Base-by-base conservation (phyloP, 306 rosid species). In the Corylus avellana region DNA sequence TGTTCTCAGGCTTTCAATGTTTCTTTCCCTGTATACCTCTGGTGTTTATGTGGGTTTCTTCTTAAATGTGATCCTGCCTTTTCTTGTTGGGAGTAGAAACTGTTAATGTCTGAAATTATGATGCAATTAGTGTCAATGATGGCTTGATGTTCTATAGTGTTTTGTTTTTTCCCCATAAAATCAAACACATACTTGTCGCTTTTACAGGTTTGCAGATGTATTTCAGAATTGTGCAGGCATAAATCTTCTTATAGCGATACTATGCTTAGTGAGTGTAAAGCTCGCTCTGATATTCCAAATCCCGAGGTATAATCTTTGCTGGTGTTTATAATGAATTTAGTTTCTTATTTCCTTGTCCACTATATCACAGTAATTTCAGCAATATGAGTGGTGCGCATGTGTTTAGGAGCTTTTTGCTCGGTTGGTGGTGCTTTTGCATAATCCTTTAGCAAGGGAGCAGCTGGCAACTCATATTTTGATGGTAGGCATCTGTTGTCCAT, bases 201-300 rank as follows among this genome's bases (percentile, higher is more conserved):
- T 78, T 81, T 86, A 78, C 91, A 94, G 98, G 97, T 94, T 73
- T 94, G 97, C 90, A 91, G 97, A 82, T 94, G 97, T 86, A 90
- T 94, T 87, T 91, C 98, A 7, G 98, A 92, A 83, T 82, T 94
- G 86, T 92, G 92, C 88, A 87, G 97, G 80, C 95, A 91, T 89
- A 86, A 89, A 76, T 87, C 90, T 53, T 82, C 79, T 80, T 79
- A 82, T 75, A 83, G 88, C 44, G 82, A 75, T 85, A 88, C 79
- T 82, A 87, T 94, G 91, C 78, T 91, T 78, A 85, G 84, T 50
- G 98, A 90, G 84, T 94, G 95, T 81, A 92, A 87, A 88, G 85
- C 85, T 68, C 93, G 82, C 82, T 72, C 86, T 77, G 95, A 92
- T 84, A 84, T 94, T 77, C 98, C 98, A 75, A 85, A 77, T 86